Conservation (phyloP, 1,139 yeast genomes). For the Saccharomyces pastorianus region DNA sequence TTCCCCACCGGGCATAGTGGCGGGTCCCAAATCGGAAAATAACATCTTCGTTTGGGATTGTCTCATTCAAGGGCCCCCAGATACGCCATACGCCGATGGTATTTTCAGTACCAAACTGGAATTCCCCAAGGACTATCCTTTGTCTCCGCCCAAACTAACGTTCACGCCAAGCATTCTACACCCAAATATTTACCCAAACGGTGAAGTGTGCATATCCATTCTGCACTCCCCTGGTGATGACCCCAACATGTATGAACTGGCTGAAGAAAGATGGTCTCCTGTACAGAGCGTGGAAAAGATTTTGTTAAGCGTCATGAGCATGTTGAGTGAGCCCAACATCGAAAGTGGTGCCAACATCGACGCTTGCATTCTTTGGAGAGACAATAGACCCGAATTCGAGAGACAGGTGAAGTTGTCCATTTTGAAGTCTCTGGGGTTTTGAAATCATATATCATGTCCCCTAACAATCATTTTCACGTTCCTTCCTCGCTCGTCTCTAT, state of each 20-base stretch:
- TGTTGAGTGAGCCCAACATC: constrained; percentile 94
- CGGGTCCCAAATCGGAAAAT: constrained; percentile 81
- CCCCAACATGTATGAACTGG: constrained; percentile 88
- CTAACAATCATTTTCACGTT: not conserved
- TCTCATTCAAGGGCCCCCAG: constrained; percentile 82
- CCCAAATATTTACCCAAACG: constrained; percentile 90
- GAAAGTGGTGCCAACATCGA: constrained; percentile 97
- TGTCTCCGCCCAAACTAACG: constrained; percentile 79
- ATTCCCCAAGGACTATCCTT: constrained; percentile 86
- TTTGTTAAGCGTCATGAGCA: constrained; percentile 80
- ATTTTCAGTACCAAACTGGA: constrained; percentile 73
- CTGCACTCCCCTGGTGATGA: constrained; percentile 96
- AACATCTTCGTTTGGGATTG: constrained; percentile 88
- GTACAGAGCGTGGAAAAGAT: constrained; percentile 95
- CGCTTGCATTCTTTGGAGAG: constrained; percentile 94
- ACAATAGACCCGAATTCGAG: constrained; percentile 60
- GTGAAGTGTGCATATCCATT: constrained; percentile 91
- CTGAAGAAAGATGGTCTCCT: constrained; percentile 97
- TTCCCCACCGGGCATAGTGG: constrained; percentile 91
- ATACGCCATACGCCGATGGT: constrained; percentile 88
- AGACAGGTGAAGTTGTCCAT: constrained; percentile 41
- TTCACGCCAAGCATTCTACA: constrained; percentile 83
- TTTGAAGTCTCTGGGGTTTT: constrained; percentile 27
- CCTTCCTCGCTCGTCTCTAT: not conserved
- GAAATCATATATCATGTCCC: not conserved